Evolutionary conservation across 352 stramenopile species (phyloP).

Genomic region (Blastocystis sp.): DNA sequence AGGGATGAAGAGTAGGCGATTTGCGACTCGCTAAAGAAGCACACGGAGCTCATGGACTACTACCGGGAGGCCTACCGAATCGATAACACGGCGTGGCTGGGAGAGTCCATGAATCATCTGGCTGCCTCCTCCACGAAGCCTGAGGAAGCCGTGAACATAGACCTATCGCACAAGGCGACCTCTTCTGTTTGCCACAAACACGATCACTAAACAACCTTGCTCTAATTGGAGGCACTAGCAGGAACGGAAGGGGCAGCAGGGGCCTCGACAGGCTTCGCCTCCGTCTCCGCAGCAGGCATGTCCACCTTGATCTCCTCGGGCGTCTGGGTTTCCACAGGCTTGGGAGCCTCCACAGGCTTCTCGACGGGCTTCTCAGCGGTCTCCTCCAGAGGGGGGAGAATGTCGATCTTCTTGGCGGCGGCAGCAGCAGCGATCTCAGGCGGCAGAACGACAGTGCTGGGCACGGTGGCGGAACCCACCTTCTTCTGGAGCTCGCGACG

Average conservation of each 20-base stretch:
- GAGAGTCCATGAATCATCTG: neutral
- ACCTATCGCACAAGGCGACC: neutral
- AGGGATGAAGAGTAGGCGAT: constrained; percentile 9
- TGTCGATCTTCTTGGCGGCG: neutral
- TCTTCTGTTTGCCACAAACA: neutral
- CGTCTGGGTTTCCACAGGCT: neutral
- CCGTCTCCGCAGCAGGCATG: neutral
- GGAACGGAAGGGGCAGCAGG: neutral
- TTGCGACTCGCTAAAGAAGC: constrained; percentile 36
- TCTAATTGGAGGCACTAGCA: neutral
- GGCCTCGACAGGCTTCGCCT: constrained; percentile 17
- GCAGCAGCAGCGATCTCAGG: constrained; percentile 28
- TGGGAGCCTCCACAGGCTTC: neutral
- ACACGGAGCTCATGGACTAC: constrained; percentile 12
- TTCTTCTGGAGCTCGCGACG: constrained; percentile 13
- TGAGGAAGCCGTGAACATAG: neutral
- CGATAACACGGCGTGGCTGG: neutral
- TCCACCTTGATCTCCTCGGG: constrained; percentile 38
- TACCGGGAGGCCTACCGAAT: constrained; percentile 43
- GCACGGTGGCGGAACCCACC: neutral
- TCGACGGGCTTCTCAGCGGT: neutral
- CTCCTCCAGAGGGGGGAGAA: neutral
- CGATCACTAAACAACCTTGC: neutral
- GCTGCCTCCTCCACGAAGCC: neutral
- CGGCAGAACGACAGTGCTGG: constrained; percentile 18